Evolutionary conservation across 208 protist species (phyloP).

Genomic region (Strigomonas galati): DNA sequence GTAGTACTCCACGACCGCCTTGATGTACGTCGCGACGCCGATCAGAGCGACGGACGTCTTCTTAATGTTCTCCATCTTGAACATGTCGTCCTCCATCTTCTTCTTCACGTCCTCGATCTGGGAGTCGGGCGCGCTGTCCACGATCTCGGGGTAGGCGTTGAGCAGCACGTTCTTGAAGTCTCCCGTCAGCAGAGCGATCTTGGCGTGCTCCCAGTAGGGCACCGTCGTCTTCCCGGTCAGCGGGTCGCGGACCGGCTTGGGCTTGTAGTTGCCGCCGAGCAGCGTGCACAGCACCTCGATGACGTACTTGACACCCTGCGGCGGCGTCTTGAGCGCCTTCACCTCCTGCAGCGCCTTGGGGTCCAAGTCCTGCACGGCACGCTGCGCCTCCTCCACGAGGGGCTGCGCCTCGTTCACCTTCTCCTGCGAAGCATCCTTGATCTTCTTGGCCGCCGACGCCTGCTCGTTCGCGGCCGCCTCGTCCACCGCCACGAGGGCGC

Average conservation of each 20-base stretch:
- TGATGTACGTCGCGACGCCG: slow-evolving; percentile 96
- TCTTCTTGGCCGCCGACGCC: slow-evolving; percentile 86
- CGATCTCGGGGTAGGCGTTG: slow-evolving; percentile 81
- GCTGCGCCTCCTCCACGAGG: slow-evolving; percentile 91
- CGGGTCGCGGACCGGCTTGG: slow-evolving; percentile 80
- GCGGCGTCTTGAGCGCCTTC: slow-evolving; percentile 94
- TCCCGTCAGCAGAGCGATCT: slow-evolving; percentile 75
- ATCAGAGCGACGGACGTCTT: slow-evolving; percentile 89
- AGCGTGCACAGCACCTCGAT: slow-evolving; percentile 91
- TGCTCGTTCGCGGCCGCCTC: slow-evolving; percentile 90
- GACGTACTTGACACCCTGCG: slow-evolving; percentile 94
- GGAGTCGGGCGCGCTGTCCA: slow-evolving; percentile 78
- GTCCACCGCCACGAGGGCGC: slow-evolving; percentile 85
- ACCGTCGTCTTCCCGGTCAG: slow-evolving; percentile 78
- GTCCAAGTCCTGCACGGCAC: slow-evolving; percentile 91
- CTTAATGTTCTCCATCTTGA: slow-evolving; percentile 91
- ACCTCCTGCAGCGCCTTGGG: slow-evolving; percentile 95
- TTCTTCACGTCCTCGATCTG: slow-evolving; percentile 95
- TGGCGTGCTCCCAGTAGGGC: slow-evolving; percentile 94
- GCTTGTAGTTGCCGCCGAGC: slow-evolving; percentile 83
- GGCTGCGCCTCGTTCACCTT: slow-evolving; percentile 95
- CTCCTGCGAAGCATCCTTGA: slow-evolving; percentile 95
- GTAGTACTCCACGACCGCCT: slow-evolving; percentile 97
- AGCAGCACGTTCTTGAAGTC: slow-evolving; percentile 90
- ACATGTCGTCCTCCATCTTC: slow-evolving; percentile 93